Conservation (phyloP, 2,329 filamentous ascomycete genomes). For the Fusarium redolens region DNA sequence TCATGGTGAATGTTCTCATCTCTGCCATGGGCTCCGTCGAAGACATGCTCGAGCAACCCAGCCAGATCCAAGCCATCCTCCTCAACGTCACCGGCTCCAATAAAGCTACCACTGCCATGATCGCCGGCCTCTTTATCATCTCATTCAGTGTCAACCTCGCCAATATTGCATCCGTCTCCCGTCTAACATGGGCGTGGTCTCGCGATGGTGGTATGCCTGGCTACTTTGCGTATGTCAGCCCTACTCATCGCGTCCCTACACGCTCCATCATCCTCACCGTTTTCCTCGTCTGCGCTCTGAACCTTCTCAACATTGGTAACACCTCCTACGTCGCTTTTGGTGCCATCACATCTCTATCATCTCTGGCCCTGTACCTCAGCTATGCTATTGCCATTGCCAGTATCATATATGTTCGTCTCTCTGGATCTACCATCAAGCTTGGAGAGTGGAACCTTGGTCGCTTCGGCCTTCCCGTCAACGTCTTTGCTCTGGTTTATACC, state of each 20-base stretch:
- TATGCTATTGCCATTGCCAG: conserved; percentile 42
- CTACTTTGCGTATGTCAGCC: conserved; percentile 42
- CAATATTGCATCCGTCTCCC: conserved; percentile 42
- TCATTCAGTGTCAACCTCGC: conserved; percentile 43
- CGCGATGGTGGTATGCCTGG: conserved; percentile 42
- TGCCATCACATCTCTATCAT: conserved; percentile 40
- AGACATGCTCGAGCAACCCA: conserved; percentile 37
- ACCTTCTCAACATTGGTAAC: conserved; percentile 42
- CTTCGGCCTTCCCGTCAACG: conserved; percentile 30
- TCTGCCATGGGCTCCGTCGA: conserved; percentile 42
- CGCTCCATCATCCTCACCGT: conserved; percentile 40
- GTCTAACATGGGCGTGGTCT: conserved; percentile 42
- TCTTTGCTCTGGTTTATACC: conserved; percentile 40
- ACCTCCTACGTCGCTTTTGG: conserved; percentile 43
- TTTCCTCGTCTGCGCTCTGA: conserved; percentile 42
- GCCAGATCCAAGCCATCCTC: conserved; percentile 41
- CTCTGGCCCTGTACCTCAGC: conserved; percentile 41
- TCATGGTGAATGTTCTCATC: conserved; percentile 45
- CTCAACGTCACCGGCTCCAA: conserved; percentile 33
- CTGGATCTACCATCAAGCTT: conserved; percentile 21
- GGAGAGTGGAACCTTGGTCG: conserved; percentile 42
- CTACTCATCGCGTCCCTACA: conserved; percentile 37
- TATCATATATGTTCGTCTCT: conserved; percentile 38
- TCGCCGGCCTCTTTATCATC: conserved; percentile 40
- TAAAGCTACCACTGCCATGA: conserved; percentile 40